phyloP scores from a whole-genome alignment of 2,329 filamentous ascomycete species.

The Bertia moriformis region DNA sequence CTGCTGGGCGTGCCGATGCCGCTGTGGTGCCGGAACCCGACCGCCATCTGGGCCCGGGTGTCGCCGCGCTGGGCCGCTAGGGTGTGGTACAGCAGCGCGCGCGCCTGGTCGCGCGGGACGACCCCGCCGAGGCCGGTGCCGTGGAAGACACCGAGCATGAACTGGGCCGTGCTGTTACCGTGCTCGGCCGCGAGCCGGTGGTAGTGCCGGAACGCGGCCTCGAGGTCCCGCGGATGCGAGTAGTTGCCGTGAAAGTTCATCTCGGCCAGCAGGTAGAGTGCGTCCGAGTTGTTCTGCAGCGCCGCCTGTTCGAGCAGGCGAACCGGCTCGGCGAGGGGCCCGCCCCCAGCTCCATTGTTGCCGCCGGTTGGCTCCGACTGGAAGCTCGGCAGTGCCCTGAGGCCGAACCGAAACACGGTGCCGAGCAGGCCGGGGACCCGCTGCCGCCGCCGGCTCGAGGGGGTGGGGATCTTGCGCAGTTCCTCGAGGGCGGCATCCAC shows the following conservation, averaged over 20 bases:
- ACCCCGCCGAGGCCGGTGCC: slow-evolving; percentile 77
- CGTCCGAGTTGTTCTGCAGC: slow-evolving; percentile 48
- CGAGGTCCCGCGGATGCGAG: slow-evolving; percentile 70
- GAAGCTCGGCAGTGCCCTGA: neutral
- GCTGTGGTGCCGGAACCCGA: slow-evolving; percentile 71
- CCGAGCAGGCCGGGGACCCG: neutral
- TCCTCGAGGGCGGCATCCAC: neutral
- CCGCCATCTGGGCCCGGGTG: slow-evolving; percentile 79
- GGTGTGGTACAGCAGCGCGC: slow-evolving; percentile 83
- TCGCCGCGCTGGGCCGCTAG: slow-evolving; percentile 78
- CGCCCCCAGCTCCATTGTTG: slow-evolving; percentile 35
- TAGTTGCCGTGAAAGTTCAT: slow-evolving; percentile 97
- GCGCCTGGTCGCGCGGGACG: slow-evolving; percentile 75
- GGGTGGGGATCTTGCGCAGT: neutral
- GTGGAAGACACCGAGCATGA: slow-evolving; percentile 93
- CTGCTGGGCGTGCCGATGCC: slow-evolving; percentile 76
- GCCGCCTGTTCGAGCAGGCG: slow-evolving; percentile 18
- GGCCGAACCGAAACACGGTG: neutral
- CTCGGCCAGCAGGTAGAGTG: slow-evolving; percentile 76
- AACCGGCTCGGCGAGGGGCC: too few species aligned
- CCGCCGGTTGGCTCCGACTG: too few species aligned
- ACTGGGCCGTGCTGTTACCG: slow-evolving; percentile 83
- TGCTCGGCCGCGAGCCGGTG: slow-evolving; percentile 58
- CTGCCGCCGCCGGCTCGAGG: neutral
- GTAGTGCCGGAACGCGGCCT: slow-evolving; percentile 68